Conservation (phyloP, 2,329 filamentous ascomycete genomes). For the Talaromyces sp. region DNA sequence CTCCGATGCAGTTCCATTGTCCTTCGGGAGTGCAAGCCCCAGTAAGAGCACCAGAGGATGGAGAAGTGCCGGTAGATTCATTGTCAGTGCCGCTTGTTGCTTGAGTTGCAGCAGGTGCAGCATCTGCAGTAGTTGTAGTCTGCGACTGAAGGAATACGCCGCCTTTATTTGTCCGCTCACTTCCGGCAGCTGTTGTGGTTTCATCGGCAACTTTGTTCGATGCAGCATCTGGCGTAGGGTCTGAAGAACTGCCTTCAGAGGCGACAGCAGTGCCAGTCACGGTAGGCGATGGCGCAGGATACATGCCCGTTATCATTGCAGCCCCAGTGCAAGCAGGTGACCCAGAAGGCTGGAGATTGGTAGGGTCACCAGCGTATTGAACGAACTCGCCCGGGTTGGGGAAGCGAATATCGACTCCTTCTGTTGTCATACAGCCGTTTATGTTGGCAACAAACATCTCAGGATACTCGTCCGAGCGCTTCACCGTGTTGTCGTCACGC, state of each 20-base stretch:
- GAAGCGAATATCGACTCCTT: slow-evolving; percentile 58
- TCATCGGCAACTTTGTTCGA: background rate
- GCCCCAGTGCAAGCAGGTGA: slow-evolving; percentile 24
- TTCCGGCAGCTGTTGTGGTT: background rate
- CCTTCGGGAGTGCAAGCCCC: slow-evolving; percentile 51
- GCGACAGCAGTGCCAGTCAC: slow-evolving; percentile 18
- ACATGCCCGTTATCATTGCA: slow-evolving; percentile 13
- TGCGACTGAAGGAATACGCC: background rate
- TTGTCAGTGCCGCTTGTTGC: slow-evolving; percentile 17
- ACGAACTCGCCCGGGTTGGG: slow-evolving; percentile 60
- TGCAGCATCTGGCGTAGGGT: background rate
- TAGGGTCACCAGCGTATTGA: slow-evolving; percentile 42
- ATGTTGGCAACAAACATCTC: slow-evolving; percentile 74
- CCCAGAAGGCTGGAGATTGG: slow-evolving; percentile 29
- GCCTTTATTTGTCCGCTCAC: background rate
- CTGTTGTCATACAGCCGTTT: slow-evolving; percentile 52
- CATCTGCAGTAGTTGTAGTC: background rate
- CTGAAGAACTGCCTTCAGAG: slow-evolving; percentile 11
- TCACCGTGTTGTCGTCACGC: slow-evolving; percentile 27
- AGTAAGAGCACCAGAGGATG: slow-evolving; percentile 31
- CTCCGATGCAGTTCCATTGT: slow-evolving; percentile 54
- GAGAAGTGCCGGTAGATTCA: slow-evolving; percentile 19
- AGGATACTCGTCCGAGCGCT: slow-evolving; percentile 52
- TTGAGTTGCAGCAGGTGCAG: background rate
- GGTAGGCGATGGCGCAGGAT: slow-evolving; percentile 12